A percentile compares a stretch with the other conserved stretches of the same genome.
phyloP scores from a whole-genome alignment of 148 eudicot species.

The Amaranthus cruentus region DNA sequence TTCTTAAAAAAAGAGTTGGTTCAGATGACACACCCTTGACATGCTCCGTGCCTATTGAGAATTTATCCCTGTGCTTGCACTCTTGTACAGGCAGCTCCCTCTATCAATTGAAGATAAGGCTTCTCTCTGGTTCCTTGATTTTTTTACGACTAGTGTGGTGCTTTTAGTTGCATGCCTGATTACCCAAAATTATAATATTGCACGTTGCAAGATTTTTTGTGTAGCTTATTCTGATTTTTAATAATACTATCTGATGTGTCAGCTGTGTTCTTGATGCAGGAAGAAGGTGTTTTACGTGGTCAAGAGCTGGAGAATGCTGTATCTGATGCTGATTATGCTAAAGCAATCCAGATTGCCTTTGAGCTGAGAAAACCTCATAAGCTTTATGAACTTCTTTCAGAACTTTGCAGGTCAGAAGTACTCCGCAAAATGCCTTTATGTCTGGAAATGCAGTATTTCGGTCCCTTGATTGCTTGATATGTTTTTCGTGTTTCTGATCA shows the following conservation, averaged over 20 bases:
- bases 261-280: slow-evolving; percentile 46
- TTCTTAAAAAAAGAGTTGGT: no score
- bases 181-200: no score
- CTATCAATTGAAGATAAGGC: no score
- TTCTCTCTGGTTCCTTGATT: no score
- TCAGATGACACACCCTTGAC: no score
- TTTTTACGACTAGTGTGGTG: no score
- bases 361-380: slow-evolving; percentile 92
- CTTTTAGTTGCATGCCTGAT: no score
- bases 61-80: no score
- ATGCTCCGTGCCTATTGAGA: no score
- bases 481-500: background rate
- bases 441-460: background rate
- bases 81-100: no score
- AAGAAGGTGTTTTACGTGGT: slow-evolving; percentile 73
- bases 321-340: slow-evolving; percentile 71
- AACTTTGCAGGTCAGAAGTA: slow-evolving; percentile 61
- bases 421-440: background rate
- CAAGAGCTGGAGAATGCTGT: slow-evolving; percentile 97
- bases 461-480: background rate
- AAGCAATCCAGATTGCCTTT: slow-evolving; percentile 82
- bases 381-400: slow-evolving; percentile 74
- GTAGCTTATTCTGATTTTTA: background rate
- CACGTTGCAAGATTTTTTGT: background rate
- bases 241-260: background rate